Base-by-base conservation (phyloP, 352 stramenopile species). In the Phytophthora ohioensis region DNA sequence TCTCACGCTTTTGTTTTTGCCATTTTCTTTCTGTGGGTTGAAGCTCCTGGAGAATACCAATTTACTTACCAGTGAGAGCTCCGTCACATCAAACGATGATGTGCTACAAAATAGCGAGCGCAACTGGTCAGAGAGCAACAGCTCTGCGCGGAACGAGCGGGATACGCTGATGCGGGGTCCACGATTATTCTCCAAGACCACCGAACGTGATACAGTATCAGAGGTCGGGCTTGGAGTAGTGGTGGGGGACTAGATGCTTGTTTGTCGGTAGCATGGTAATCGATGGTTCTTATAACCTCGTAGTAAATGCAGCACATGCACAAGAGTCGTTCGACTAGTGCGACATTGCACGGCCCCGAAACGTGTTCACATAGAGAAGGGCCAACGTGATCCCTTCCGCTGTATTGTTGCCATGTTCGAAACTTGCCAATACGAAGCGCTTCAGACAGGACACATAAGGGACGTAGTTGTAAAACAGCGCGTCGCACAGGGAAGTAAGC, bases 281-380 rank as follows among this genome's bases (percentile, higher is more conserved):
- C 56, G 3, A 55, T 42, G 4, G 56, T 43, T 6, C 56, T 13
- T 8, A 63, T 31, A 27, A 42, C 42, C 13, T 63, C 56, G 32
- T n/a, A 35, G 5, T 36, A 55, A 4, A 52, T 35, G 11, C 54
- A 30, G 39, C 56, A 63, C 32, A 54, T 12, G 53, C 5, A 15
- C 17, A 42, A 13, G 56, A 63, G 42, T 54, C 56, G 15, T 32
- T 32, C 5, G 54, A 4, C 4, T 54, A 31, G 12, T 55, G 43
- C 12, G 56, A 13, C 4, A 64, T n/a, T 3, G 56, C 34, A 4
- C 56, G 43, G n/a, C 34, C 56, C 30, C 54, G 5, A 17, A 55
- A 55, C 9, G 43, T 30, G 11, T 60, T 60, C n/a, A 47, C 35
- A 27, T 49, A 49, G 1, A 64, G 42, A 2, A 64, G 34, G 4